Evolutionary conservation across 2,329 filamentous ascomycete genomes (phyloP).

Genomic region (Dactylellina parvicollis): DNA sequence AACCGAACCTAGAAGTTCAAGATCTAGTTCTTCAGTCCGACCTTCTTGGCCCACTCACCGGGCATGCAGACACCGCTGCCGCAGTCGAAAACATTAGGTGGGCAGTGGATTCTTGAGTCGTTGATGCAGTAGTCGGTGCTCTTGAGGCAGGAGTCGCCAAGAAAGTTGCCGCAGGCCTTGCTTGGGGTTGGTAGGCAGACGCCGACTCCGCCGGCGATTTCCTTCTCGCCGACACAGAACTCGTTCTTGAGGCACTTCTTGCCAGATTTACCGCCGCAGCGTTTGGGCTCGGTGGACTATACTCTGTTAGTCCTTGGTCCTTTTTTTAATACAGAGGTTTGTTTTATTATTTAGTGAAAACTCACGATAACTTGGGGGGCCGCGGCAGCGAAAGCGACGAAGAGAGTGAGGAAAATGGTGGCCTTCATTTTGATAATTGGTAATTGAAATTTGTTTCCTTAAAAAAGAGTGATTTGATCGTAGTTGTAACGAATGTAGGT

Average conservation of each 20-base stretch:
- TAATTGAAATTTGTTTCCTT: neutral
- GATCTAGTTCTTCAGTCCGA: conserved; percentile 29
- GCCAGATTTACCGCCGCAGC: conserved; percentile 15
- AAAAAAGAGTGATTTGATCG: neutral
- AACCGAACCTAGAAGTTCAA: no score
- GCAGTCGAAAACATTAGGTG: conserved; percentile 29
- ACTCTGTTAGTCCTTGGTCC: neutral
- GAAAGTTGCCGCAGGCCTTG: conserved; percentile 25
- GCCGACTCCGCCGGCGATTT: conserved; percentile 21
- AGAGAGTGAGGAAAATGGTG: conserved; percentile 28
- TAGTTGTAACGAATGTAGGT: neutral
- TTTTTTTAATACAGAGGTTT: neutral
- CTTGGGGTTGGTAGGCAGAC: conserved; percentile 3
- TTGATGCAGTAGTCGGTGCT: conserved; percentile 23
- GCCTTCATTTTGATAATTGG: conserved; percentile 39
- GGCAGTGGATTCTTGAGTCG: conserved; percentile 43
- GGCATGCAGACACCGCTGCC: conserved; percentile 39
- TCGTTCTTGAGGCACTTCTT: conserved; percentile 1
- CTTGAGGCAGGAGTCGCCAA: conserved; percentile 6
- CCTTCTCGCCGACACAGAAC: conserved; percentile 34
- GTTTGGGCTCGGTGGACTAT: neutral
- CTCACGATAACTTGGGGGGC: conserved; percentile 12
- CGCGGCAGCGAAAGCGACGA: conserved; percentile 24
- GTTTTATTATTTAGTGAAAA: neutral
- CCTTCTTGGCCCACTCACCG: conserved; percentile 1